Evolutionary conservation across 768 basidiomycete species (phyloP).

Genomic region (Serendipita vermifera): DNA sequence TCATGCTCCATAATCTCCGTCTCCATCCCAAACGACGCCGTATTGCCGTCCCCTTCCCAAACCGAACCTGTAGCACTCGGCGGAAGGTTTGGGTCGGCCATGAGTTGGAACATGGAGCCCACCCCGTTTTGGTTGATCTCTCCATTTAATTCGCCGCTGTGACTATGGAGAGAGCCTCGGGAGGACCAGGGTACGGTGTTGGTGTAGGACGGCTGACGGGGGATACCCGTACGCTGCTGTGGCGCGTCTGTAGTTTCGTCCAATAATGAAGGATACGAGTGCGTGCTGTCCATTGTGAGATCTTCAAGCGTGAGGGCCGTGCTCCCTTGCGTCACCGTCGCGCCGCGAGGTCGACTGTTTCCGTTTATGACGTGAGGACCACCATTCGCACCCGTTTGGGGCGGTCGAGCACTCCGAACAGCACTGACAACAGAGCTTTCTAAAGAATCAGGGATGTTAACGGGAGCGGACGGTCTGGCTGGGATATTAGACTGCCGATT

Average conservation of each 20-base stretch:
- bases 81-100: not conserved
- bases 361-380: not conserved
- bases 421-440: not conserved
- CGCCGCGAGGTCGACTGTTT: not conserved
- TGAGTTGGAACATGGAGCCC: not conserved
- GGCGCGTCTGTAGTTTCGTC: not conserved
- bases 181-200: not conserved
- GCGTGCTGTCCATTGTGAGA: not conserved
- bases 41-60: not conserved
- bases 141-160: not conserved
- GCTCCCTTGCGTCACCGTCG: not conserved
- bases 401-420: not conserved
- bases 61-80: conserved; percentile 1
- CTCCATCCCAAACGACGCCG: conserved; percentile 44
- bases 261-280: not conserved
- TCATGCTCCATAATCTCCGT: conserved; percentile 41
- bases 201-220: not conserved
- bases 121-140: not conserved
- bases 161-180: not conserved
- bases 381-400: not conserved
- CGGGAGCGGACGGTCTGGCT: not conserved
- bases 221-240: not conserved
- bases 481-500: no score
- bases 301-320: no score
- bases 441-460: not conserved